phyloP scores from a whole-genome alignment of 805 yeast genomes.

The Saccharomycopsis fermentans region DNA sequence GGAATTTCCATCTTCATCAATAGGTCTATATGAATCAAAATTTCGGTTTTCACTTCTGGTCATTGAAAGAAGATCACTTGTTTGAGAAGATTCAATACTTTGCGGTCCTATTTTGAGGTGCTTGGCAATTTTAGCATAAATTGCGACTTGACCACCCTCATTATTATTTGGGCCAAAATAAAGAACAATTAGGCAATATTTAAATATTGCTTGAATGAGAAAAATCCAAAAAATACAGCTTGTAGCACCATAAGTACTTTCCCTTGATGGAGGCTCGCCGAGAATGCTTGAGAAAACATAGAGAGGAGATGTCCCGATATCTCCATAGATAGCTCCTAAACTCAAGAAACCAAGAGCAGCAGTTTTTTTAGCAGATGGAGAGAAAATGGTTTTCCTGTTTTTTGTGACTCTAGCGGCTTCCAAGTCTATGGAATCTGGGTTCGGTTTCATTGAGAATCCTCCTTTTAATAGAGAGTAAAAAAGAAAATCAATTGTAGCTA shows the following conservation, averaged over 20 bases:
- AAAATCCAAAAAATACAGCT: slow-evolving; percentile 48
- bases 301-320: slow-evolving; percentile 52
- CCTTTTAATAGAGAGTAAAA: too few species aligned
- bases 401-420: too few species aligned
- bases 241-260: slow-evolving; percentile 39
- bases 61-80: slow-evolving; percentile 26
- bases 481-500: too few species aligned
- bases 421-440: too few species aligned
- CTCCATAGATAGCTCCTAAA: slow-evolving; percentile 56
- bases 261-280: slow-evolving; percentile 26
- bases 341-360: slow-evolving; percentile 18
- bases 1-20: not conserved
- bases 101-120: slow-evolving; percentile 36
- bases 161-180: slow-evolving; percentile 45
- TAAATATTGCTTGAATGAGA: slow-evolving; percentile 41
- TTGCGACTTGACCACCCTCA: slow-evolving; percentile 59
- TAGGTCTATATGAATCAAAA: slow-evolving; percentile 2
- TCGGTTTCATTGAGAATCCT: too few species aligned
- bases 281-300: slow-evolving; percentile 36
- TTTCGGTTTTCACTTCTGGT: slow-evolving; percentile 32
- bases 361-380: not conserved
- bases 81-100: slow-evolving; percentile 33
- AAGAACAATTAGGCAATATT: slow-evolving; percentile 41
- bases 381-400: not conserved
- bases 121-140: slow-evolving; percentile 47